phyloP scores from a whole-genome alignment of 306 rosid genomes.

The Acacia acuminata region DNA sequence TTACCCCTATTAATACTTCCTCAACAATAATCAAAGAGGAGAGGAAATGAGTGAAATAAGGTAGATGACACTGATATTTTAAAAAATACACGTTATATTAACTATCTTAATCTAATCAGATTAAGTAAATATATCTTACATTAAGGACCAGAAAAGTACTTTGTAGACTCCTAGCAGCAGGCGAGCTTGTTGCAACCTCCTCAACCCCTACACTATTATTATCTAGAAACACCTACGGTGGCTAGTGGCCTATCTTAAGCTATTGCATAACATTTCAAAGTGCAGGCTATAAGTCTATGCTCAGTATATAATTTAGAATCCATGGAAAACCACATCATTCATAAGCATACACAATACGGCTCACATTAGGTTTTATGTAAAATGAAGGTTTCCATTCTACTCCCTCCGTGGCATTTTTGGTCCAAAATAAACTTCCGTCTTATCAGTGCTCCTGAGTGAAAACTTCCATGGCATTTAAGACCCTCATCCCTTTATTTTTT shows the following conservation, averaged over 20 bases:
- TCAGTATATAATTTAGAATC: not conserved
- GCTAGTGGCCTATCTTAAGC: not conserved
- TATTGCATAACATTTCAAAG: not conserved
- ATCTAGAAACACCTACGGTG: not conserved
- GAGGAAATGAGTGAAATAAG: too few species aligned
- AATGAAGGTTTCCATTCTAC: not conserved
- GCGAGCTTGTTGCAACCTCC: not conserved
- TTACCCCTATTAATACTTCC: too few species aligned
- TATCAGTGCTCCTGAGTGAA: too few species aligned
- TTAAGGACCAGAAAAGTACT: not conserved
- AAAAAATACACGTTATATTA: too few species aligned
- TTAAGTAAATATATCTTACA: too few species aligned
- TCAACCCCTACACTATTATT: not conserved
- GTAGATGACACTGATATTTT: too few species aligned
- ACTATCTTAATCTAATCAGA: too few species aligned
- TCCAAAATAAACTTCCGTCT: too few species aligned
- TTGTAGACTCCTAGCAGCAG: not conserved
- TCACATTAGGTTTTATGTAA: not conserved
- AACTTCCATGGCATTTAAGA: too few species aligned
- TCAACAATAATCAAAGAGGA: too few species aligned
- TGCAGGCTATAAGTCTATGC: not conserved
- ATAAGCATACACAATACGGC: not conserved
- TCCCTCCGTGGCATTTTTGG: too few species aligned
- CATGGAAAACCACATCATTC: not conserved
- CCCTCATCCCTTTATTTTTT: too few species aligned